Percentiles rank a stretch among this genome's conserved stretches.
phyloP scores from a whole-genome alignment of 768 basidiomycete species.

The Leccinum subgranulosum region DNA sequence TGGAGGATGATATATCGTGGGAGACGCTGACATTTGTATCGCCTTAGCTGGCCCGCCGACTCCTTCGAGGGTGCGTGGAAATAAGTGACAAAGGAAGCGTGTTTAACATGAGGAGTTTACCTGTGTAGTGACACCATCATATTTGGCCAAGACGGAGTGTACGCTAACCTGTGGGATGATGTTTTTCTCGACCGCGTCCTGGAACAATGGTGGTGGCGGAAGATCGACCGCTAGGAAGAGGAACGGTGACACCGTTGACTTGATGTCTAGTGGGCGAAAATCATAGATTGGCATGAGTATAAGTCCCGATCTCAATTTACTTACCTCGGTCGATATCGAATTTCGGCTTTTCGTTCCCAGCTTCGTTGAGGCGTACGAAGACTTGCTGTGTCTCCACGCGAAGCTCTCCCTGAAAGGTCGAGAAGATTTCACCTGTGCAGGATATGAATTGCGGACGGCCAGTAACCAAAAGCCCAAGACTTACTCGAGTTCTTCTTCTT shows the following conservation, averaged over 20 bases:
- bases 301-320: slow-evolving; percentile 17
- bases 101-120: slow-evolving; percentile 40
- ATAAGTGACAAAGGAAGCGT: slow-evolving; percentile 12
- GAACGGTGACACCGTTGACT: slow-evolving; percentile 82
- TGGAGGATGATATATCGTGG: slow-evolving; percentile 93
- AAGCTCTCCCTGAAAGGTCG: slow-evolving; percentile 92
- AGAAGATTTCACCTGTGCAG: slow-evolving; percentile 78
- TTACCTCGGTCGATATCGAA: slow-evolving; percentile 95
- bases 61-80: slow-evolving; percentile 50
- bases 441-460: slow-evolving; percentile 18
- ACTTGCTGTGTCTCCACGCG: slow-evolving; percentile 93
- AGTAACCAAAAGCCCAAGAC: slow-evolving; percentile 30
- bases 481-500: slow-evolving; percentile 87
- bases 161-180: slow-evolving; percentile 98
- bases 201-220: slow-evolving; percentile 96
- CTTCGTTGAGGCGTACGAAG: slow-evolving; percentile 73
- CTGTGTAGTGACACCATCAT: slow-evolving; percentile 89
- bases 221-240: slow-evolving; percentile 94
- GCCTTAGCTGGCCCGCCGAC: slow-evolving; percentile 75
- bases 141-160: slow-evolving; percentile 86
- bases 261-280: slow-evolving; percentile 63
- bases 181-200: slow-evolving; percentile 94
- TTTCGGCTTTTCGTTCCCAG: slow-evolving; percentile 74
- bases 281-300: slow-evolving; percentile 18
- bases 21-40: slow-evolving; percentile 86